Evolutionary conservation across 371 early-diverging fungal species (phyloP).

Genomic region (Circinella umbellata): DNA sequence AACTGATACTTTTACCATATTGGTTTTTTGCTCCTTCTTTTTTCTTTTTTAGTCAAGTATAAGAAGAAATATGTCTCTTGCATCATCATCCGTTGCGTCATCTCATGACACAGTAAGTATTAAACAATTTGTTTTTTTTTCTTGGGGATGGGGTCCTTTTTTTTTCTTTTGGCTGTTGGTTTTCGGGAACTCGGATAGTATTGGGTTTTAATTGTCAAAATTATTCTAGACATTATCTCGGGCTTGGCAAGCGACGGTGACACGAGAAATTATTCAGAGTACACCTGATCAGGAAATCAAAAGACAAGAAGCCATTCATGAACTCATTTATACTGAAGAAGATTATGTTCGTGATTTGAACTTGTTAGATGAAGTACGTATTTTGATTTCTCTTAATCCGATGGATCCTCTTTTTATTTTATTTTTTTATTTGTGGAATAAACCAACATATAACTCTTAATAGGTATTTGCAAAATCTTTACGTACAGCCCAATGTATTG

Average conservation of each 20-base stretch:
- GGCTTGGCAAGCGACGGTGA: conserved; percentile 76
- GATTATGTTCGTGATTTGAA: conserved; percentile 86
- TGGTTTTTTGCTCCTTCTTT: too few species aligned
- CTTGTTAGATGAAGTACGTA: conserved; percentile 43
- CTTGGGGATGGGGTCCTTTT: too few species aligned
- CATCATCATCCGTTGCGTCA: conserved; percentile 24
- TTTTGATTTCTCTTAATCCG: not conserved
- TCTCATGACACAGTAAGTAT: conserved; percentile 51
- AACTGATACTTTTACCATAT: too few species aligned
- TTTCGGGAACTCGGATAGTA: too few species aligned
- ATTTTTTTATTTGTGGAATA: not conserved
- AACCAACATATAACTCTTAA: not conserved
- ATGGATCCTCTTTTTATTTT: not conserved
- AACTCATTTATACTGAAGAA: conserved; percentile 89
- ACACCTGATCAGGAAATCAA: conserved; percentile 80
- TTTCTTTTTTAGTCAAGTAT: conserved; percentile 2
- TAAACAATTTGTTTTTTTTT: too few species aligned
- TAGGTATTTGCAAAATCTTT: conserved; percentile 41
- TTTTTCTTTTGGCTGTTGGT: too few species aligned
- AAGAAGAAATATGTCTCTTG: conserved; percentile 12
- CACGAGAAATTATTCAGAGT: conserved; percentile 74
- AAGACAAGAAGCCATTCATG: conserved; percentile 93
- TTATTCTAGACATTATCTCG: conserved; percentile 37
- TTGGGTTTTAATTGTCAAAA: not conserved
- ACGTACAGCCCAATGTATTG: conserved; percentile 55